Evolutionary conservation across 1,284 basidiomycete species (phyloP), one percentile per base, ranked within the genome.

Genomic region (Trichosporon sp.): DNA sequence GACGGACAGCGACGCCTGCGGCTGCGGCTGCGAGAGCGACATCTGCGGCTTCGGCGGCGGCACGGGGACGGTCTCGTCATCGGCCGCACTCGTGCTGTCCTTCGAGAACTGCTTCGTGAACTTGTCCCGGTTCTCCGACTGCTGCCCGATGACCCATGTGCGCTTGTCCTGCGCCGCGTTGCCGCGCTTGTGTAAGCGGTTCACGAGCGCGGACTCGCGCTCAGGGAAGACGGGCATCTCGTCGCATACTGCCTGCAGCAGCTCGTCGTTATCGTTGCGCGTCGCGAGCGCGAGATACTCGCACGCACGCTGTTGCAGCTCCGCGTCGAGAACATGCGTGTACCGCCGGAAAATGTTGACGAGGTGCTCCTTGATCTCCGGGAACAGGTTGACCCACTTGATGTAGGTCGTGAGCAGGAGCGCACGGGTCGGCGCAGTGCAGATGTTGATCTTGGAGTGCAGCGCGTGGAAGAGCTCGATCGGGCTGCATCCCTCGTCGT

Each of bases 211-310:
- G 72, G 94, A 98, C 76, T 94, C 92, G 67, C 96, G 90, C 70
- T 97, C 92, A 1, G 96, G 94, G 87, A 98, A 99, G 0, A 96
- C 94, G 5, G 97, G 97, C 91, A 99, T 99, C 85, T 99, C 97
- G 81, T 98, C 97, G 84, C 96, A 98, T 12, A 99, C 90, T 70
- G 92, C 92, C 80, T 96, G 93, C 68, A 99, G 86, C 54, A 98
- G 87, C 78, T 96, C 95, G 79, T 98, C 95, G 56, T 94, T 91
- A 59, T 96, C 93, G 35, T 90, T 85, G 26, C 92, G 87, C 19
- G 87, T 90, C 7, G 94, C 91, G 16, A 98, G 87, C 0, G 92
- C 91, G 74, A 92, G 92, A 82, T 94, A 98, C 84, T 98, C 95
- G 88, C 96, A 99, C 56, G 97, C 97, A 64, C 97, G 90, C 83